Evolutionary conservation across 495 filamentous ascomycete genomes (phyloP), one percentile per base, ranked within the genome.

Genomic region (Aspergillus heteromorphus): DNA sequence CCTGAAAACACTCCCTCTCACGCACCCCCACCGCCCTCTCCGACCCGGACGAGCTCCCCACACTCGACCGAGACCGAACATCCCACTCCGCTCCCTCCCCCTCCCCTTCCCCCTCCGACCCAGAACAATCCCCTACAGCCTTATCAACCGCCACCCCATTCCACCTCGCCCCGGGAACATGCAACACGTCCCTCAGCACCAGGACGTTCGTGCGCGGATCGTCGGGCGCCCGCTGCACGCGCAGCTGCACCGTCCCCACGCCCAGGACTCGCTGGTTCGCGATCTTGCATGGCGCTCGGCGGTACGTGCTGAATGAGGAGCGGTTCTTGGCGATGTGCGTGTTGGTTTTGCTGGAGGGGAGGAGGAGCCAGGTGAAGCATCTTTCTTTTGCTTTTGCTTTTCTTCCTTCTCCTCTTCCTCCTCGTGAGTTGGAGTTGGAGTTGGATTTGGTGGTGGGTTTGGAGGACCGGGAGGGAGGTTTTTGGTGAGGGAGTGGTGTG

Each of bases 281-380:
- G 40, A 57, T 55, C 10, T 59, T 49, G 19, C 55, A 41, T 17
- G 57, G 56, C 1, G 50, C 41, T 6, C 60, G 62, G 1, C 59
- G 62, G 51, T 67, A 67, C 6, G 45, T 58, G 10, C 8, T 45
- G 48, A 67, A 67, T 1, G 59, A 51, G 14, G 65, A 53, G 45
- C 65, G 62, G 56, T 67, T 63, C 20, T 59, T 63, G 41, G 62
- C 65, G 56, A 61, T 63, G 62, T 67, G 65, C 1, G 41, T 45
- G 57, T 57, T 63, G n/a, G n/a, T n/a, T n/a, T 62, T 60, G 21
- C 18, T 14, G 0, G 42, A 4, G 0, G 42, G 42, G 20, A 54
- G 45, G 20, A 65, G n/a, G 40, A 65, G 56, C 65, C 65, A 67
- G 51, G 62, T 57, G 57, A 57, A 67, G 62, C 65, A 63, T 31